Base-by-base conservation (phyloP, 257 asterid genomes). In the Solanum chilense region DNA sequence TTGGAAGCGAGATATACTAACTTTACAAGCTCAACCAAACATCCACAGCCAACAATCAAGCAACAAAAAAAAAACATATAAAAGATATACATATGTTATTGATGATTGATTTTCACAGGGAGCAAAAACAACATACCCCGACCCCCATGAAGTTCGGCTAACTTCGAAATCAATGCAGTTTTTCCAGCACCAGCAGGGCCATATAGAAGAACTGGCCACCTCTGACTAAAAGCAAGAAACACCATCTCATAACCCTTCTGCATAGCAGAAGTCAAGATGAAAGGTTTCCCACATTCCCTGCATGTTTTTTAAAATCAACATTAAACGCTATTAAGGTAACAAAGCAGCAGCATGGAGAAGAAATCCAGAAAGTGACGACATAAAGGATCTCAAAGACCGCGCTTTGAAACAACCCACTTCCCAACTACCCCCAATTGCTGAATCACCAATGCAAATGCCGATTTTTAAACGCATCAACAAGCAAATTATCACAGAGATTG, bases 151-250 rank as follows among this genome's bases (percentile, higher is more conserved):
- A 73, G 89, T 71, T 89, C 90, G 41, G 98, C 98, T 92, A 96
- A 92, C 87, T 90, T 92, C 87, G 91, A 84, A 88, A 96, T 89
- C 58, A 95, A 91, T 62, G 99, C 94, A 86, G 98, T 94, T 92
- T 97, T 97, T 88, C 99, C 99, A 83, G 93, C 84, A 88, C 99
- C 99, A 82, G 98, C 92, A 44, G 98, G 98, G 77, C 99, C 99
- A 88, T 93, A 93, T 56, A 97, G 94, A 90, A 97, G 99, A 90
- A 97, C 97, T 71, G 99, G 99, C 98, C 98, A 95, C 87, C 98
- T 93, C 90, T 97, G 97, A 91, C 93, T 95, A 90, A 96, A 93
- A 64, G 99, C 99, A 88, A 95, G 87, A 60, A 90, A 89, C 83
- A 94, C 95, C 98, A 96, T 93, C 94, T 94, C 95, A 93, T 91